Evolutionary conservation across 1,284 basidiomycete species (phyloP), one percentile per base, ranked within the genome.

Genomic region (Ganoderma leucocontextum): DNA sequence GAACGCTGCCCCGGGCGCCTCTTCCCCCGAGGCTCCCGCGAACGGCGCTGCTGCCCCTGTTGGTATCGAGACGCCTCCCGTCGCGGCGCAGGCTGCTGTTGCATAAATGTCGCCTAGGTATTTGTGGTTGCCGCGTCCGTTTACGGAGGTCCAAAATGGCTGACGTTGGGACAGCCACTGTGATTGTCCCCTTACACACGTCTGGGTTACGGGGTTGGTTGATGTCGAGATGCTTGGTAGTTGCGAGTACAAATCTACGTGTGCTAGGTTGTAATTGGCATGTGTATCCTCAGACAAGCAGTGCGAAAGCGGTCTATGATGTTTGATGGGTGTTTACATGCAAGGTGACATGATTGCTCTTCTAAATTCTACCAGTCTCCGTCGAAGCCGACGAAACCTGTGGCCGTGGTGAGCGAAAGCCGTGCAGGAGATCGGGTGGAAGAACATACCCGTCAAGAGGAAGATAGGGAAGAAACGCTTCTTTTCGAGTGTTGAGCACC

Each of bases 371-470:
- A 94, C 92, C 93, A 95, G 69, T 93, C 90, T 66, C 93, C 93
- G 76, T 95, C 93, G 73, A 95, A 95, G 38, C 93, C 92, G 73
- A 91, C 85, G 75, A 95, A 95, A 3, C 93, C 91, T 92, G 68
- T 25, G 33, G 39, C 29, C 61, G 25, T 15, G 33, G 58, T 25
- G 6, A n/a, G 55, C 60, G 39, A 61, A 64, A 10, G 42, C 36
- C 19, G 1, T 10, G 6, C 2, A 7, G 17, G 17, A 9, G 41
- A 36, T 19, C 19, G 25, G 8, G 35, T 39, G 22, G 60, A n/a
- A 35, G 25, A 63, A 78, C 89, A 73, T 72, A 92, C 91, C 92
- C 53, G 88, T 87, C 64, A 95, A 80, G 71, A 95, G 81, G 78
- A 95, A 95, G 33, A 94, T 80, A 4, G 86, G 90, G 82, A 94